Base-by-base conservation (phyloP, 148 eudicot species). In the Oxyria digyna region DNA sequence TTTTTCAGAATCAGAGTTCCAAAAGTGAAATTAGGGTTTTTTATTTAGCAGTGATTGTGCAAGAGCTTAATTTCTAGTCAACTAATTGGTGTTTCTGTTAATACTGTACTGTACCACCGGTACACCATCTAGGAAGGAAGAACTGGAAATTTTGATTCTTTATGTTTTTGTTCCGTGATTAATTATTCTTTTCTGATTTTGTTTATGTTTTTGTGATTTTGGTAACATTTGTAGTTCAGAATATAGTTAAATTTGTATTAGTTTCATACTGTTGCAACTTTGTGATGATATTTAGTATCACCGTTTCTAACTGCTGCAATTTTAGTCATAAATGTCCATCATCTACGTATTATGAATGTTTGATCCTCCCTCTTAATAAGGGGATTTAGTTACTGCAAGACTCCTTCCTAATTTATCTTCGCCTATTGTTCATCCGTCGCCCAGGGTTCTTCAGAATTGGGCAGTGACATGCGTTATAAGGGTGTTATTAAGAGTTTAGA, bases 401-500 rank as follows among this genome's bases (percentile, higher is more conserved):
- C 49, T 15, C 17, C 3, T 45, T 18, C 18, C 57, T 50, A 8
- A 8, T 55, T 23, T 55, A 13, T 55, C 33, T 1, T 55, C 23
- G 17, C 33, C 32, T 55, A 21, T 24, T 14, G 33, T 55, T 55
- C 62, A 29, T 59, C 26, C 57, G 6, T 21, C 1, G 26, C 24
- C 21, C 57, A 20, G 24, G 37, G 31, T n/a, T 38, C 37, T 29
- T 29, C 20, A 14, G 8, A 31, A 27, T 59, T 31, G 38, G 65
- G 20, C 20, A 14, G 65, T 59, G 65, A 29, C 37, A 93, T 93
- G 98, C 80, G 79, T 74, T 85, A 82, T 64, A 81, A 79, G 62
- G 89, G 86, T 20, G 72, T 80, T 20, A 54, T 85, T 43, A 90
- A 79, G 82, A 77, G 71, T 67, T 66, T 32, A 0, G 80, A 70